Evolutionary conservation across 1,284 basidiomycete species (phyloP), one percentile per base, ranked within the genome.

Genomic region (Tremellales sp.): DNA sequence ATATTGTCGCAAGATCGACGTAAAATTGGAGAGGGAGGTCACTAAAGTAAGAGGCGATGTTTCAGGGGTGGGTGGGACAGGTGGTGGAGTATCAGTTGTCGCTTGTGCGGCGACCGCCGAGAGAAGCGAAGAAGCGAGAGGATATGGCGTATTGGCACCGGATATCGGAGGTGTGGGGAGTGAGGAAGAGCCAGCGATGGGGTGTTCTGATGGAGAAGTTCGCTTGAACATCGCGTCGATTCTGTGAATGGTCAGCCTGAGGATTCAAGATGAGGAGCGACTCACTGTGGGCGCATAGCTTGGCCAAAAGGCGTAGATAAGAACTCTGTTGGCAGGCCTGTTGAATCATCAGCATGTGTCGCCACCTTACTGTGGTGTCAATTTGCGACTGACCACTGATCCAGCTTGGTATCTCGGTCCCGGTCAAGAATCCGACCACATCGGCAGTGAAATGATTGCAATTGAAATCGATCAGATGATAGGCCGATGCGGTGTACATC

Each of bases 401-500:
- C 74, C 82, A 89, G 1, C 77, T 58, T 3, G 90, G 89, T 52
- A 92, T 86, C 19, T 81, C 81, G 3, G 77, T 76, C 18, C 88
- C 87, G 0, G 87, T 91, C 41, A 93, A 72, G 65, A 93, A 90
- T 2, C 85, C 88, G 27, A 89, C 73, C 43, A 83, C 82, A 56
- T 94, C 90, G 50, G 86, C 87, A 0, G 89, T 90, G 60, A 95
- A 95, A 2, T 86, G 85, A 67, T 93, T 93, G 70, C 89, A 93
- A 57, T 74, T 71, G 51, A 65, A 70, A 16, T 69, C 86, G 75
- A 93, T 75, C n/a, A 94, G 76, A 69, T 94, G 89, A 68, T 95
- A 95, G 82, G 89, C 89, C 63, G 86, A 85, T 2, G 88, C 83
- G 2, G 87, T 91, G 66, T 91, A 95, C 56, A 86, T 81, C 5